Conservation (phyloP, 2,329 filamentous ascomycete species). For the Trichoderma oligosporum region DNA sequence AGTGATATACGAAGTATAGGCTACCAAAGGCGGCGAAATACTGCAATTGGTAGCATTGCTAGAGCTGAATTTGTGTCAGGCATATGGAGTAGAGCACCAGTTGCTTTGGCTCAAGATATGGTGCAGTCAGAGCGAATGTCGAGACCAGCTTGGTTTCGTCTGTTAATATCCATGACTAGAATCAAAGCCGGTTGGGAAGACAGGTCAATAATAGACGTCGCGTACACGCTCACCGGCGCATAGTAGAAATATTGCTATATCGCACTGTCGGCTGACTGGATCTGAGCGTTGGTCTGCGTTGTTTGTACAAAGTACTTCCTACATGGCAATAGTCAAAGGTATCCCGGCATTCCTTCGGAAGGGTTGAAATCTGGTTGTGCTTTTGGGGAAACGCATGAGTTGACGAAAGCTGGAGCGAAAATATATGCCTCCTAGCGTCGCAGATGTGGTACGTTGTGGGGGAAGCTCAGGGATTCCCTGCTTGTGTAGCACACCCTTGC, state of each 20-base stretch:
- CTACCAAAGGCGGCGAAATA: conserved; percentile 6
- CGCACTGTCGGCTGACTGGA: not conserved
- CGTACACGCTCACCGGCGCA: too few relatives aligned
- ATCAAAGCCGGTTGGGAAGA: too few relatives aligned
- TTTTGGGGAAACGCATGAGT: conserved; percentile 1
- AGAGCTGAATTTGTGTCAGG: not conserved
- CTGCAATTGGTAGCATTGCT: not conserved
- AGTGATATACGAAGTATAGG: not conserved
- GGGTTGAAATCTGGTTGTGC: not conserved
- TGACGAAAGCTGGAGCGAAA: conserved; percentile 3
- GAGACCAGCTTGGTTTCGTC: not conserved
- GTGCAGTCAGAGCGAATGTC: not conserved
- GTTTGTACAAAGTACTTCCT: too few relatives aligned
- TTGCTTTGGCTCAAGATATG: not conserved
- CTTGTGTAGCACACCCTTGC: not conserved
- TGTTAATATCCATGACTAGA: too few relatives aligned
- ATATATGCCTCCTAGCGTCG: conserved; percentile 17
- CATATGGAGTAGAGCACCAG: not conserved
- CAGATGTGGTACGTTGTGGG: conserved; percentile 11
- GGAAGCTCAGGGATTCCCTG: conserved; percentile 16
- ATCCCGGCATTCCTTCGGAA: not conserved
- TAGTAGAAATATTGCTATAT: too few relatives aligned
- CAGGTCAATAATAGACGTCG: too few relatives aligned
- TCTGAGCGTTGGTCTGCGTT: not conserved
- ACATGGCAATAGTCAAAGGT: not conserved